Conservation (phyloP, 306 rosid species). For the Sesbania bispinosa region DNA sequence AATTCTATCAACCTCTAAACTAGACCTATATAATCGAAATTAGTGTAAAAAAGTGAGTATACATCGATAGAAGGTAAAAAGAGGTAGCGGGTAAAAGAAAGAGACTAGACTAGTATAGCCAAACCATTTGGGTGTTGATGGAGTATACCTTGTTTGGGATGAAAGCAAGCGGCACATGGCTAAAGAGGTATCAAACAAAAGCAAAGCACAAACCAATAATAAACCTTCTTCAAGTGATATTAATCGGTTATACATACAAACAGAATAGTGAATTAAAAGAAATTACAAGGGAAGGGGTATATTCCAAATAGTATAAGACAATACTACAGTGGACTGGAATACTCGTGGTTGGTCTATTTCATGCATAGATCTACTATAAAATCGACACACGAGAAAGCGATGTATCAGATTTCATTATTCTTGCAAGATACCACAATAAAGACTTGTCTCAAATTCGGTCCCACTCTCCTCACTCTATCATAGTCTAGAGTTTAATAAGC, state of each 20-base stretch:
- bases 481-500: background rate
- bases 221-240: background rate
- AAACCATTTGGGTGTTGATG: constrained; percentile 6
- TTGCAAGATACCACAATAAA: constrained; percentile 27
- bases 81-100: background rate
- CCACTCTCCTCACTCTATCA: background rate
- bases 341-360: constrained; percentile 33
- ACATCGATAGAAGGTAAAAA: background rate
- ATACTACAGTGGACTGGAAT: background rate
- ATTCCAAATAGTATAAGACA: constrained; percentile 36
- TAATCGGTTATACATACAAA: background rate
- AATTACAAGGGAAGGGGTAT: background rate
- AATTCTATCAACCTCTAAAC: too few relatives aligned
- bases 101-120: background rate
- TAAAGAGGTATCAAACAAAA: constrained; percentile 19
- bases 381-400: constrained; percentile 38
- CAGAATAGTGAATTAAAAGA: background rate
- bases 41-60: too few relatives aligned
- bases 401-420: constrained; percentile 29
- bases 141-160: constrained; percentile 15
- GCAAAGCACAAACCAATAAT: constrained; percentile 21
- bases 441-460: constrained; percentile 30
- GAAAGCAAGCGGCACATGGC: constrained; percentile 47
- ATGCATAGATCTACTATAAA: constrained; percentile 25
- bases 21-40: too few relatives aligned